A percentile compares a stretch with the other conserved stretches of the same genome.
Evolutionary conservation across 2,329 filamentous ascomycete genomes (phyloP).

Genomic region (Penicillium sp.): DNA sequence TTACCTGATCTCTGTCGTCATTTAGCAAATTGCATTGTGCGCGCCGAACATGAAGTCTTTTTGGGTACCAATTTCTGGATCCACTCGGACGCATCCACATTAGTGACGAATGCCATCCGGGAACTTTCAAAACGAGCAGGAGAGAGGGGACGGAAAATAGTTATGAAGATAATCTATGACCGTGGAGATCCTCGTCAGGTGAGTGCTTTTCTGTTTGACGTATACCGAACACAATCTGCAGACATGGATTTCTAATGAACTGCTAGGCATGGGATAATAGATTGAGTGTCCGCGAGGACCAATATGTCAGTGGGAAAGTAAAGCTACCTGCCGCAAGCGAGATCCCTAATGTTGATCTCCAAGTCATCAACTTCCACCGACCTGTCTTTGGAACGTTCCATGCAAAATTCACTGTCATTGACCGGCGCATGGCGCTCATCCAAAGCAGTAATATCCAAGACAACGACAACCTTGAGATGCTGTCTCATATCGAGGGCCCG

Average conservation of each 20-base stretch:
- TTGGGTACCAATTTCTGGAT: conserved; percentile 76
- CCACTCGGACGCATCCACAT: conserved; percentile 63
- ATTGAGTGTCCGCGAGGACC: conserved; percentile 56
- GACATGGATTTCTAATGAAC: background rate
- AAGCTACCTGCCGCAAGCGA: conserved; percentile 61
- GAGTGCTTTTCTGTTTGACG: background rate
- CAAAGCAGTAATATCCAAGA: conserved; percentile 76
- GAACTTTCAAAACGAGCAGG: conserved; percentile 68
- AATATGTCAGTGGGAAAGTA: conserved; percentile 59
- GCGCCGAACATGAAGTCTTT: conserved; percentile 70
- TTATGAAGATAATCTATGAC: conserved; percentile 75
- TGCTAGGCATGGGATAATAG: conserved; percentile 59
- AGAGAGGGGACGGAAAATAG: conserved; percentile 54
- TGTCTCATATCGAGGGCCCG: conserved; percentile 70
- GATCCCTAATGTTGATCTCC: conserved; percentile 68
- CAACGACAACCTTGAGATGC: conserved; percentile 80
- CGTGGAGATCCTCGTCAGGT: conserved; percentile 63
- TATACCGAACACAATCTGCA: background rate
- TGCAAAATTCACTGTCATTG: conserved; percentile 73
- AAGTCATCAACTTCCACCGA: conserved; percentile 71
- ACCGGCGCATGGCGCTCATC: conserved; percentile 66
- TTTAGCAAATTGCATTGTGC: conserved; percentile 72
- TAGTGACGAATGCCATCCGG: conserved; percentile 65
- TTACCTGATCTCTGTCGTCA: conserved; percentile 71
- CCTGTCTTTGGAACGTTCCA: conserved; percentile 73